phyloP scores from a whole-genome alignment of 257 asterid genomes.

The Nicotiana sylvestris region DNA sequence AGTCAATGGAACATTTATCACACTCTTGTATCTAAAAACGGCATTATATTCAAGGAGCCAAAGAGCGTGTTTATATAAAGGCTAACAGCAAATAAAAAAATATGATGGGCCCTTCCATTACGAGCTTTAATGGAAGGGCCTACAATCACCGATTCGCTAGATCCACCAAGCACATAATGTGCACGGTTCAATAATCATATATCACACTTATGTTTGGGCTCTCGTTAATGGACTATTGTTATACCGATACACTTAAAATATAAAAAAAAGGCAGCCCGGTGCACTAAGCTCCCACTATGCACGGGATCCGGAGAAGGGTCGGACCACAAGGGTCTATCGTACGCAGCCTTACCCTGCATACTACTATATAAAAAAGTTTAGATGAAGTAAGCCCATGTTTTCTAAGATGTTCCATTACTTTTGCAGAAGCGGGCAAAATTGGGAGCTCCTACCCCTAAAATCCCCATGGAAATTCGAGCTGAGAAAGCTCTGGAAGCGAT shows the following conservation, averaged over 20 bases:
- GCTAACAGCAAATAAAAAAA: neutral
- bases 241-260: neutral
- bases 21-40: neutral
- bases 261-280: too few relatives aligned
- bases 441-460: constrained; percentile 41
- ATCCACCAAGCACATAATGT: neutral
- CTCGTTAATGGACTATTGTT: neutral
- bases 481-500: constrained; percentile 96
- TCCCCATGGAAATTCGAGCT: constrained; percentile 80
- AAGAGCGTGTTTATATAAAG: neutral
- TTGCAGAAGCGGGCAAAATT: constrained; percentile 61
- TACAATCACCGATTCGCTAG: neutral
- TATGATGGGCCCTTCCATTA: neutral
- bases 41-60: neutral
- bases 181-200: neutral
- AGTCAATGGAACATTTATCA: neutral
- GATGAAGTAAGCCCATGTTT: neutral
- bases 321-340: too few relatives aligned
- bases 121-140: neutral
- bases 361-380: neutral
- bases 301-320: too few relatives aligned
- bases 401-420: neutral
- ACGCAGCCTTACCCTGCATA: too few relatives aligned
- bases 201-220: neutral
- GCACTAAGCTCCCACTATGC: too few relatives aligned